A percentile compares a stretch with the other conserved stretches of the same genome.
Conservation (phyloP, 2,329 filamentous ascomycete genomes). For the Coniochaeta sp. region DNA sequence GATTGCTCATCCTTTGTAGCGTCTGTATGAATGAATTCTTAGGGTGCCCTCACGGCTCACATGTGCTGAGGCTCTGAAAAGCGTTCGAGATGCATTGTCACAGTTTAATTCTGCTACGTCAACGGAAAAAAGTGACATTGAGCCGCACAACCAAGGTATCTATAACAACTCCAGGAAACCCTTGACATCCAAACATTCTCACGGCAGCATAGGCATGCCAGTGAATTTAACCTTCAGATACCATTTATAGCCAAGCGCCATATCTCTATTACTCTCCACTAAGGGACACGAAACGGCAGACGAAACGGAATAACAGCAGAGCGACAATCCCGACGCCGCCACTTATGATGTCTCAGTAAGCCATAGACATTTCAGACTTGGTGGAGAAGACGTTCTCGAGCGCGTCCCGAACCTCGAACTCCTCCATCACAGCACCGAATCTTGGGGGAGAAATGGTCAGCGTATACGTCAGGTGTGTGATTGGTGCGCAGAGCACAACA, state of each 20-base stretch:
- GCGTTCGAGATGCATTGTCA: too few relatives aligned
- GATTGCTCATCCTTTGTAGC: too few relatives aligned
- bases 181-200: neutral
- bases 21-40: neutral
- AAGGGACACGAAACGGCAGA: neutral
- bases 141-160: too few relatives aligned
- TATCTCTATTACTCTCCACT: neutral
- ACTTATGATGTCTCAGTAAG: conserved; percentile 5
- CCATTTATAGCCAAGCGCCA: neutral
- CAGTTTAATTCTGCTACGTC: too few relatives aligned
- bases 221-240: neutral
- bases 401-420: conserved; percentile 69
- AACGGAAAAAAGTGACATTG: too few relatives aligned
- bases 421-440: conserved; percentile 57
- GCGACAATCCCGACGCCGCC: neutral
- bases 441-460: conserved; percentile 27
- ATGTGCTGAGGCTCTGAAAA: too few relatives aligned
- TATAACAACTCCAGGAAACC: too few relatives aligned
- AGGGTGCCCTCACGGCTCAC: neutral
- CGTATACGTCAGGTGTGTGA: neutral
- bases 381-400: conserved; percentile 61
- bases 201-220: neutral
- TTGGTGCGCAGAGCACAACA: neutral
- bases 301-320: neutral
- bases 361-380: conserved; percentile 32